Base-by-base conservation (phyloP, 257 asterid species). In the Nicotiana tabacum region DNA sequence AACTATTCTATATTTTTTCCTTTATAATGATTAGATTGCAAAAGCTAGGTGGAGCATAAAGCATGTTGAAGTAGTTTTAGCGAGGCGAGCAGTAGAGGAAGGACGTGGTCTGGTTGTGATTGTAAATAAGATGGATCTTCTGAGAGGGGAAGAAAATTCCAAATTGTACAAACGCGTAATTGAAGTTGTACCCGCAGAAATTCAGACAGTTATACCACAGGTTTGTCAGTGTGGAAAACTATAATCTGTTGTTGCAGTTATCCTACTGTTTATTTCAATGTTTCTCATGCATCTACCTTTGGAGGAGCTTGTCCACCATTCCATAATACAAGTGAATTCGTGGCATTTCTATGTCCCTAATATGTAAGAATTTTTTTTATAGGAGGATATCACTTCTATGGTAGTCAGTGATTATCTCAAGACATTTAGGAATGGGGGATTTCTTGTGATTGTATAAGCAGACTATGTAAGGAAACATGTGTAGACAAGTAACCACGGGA, bases 61-160 rank as follows among this genome's bases (percentile, higher is more conserved):
- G 85, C 99, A 96, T 78, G 93, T 93, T 86, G 98, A 96, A 93
- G 99, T 96, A 77, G 98, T 90, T 70, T 94, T 96, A 86, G 98
- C 99, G 56, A 88, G 99, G 88, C 97, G 94, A 83, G 95, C 99
- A 6, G 92, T 96, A 64, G 98, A 93, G 82, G 99, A 96, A 93
- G 99, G 98, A 77, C 90, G 98, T 29, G 93, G 98, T 76, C 86
- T 96, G 89, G 98, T 96, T 46, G 90, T 96, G 62, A 91, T 93
- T 69, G 97, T 96, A 78, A 94, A 96, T 90, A 96, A 96, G 90
- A 93, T 94, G 92, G 99, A 96, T 85, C 94, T 94, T 83, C 87
- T 94, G 77, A 89, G 57, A 81, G 95, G 94, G 85, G 88, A 88
- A 78, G 91, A 86, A 77, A 90, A 88, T 81, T 82, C 84, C 60